phyloP scores from a whole-genome alignment of 305 asterid species.

The Withania somnifera region DNA sequence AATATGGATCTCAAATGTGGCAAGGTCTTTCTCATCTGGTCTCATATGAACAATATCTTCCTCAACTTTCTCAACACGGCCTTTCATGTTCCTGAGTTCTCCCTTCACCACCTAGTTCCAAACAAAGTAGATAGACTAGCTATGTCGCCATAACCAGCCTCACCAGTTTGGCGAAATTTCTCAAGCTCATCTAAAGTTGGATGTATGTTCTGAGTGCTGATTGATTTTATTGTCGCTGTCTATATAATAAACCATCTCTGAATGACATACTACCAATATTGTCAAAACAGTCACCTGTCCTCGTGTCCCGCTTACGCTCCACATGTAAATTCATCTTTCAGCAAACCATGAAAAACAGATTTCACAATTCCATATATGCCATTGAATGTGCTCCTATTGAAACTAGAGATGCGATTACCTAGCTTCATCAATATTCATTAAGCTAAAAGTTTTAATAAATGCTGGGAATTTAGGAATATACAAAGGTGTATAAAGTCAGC shows the following conservation, averaged over 20 bases:
- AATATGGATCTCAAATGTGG: neutral
- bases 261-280: constrained; percentile 79
- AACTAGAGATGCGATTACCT: constrained; percentile 27
- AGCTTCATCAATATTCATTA: constrained; percentile 78
- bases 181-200: constrained; percentile 88
- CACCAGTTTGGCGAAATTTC: constrained; percentile 66
- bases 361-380: neutral
- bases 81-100: constrained; percentile 68
- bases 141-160: constrained; percentile 58
- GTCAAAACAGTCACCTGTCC: constrained; percentile 68
- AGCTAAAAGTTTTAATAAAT: constrained; percentile 1
- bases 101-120: constrained; percentile 50
- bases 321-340: constrained; percentile 73
- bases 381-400: neutral
- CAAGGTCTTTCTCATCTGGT: constrained; percentile 55
- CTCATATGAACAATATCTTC: constrained; percentile 77
- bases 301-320: constrained; percentile 61
- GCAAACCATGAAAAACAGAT: constrained; percentile 5
- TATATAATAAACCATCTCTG: constrained; percentile 79
- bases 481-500: neutral
- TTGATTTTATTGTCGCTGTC: constrained; percentile 62
- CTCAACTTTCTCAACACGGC: constrained; percentile 81
- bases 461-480: neutral
- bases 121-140: constrained; percentile 44
- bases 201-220: constrained; percentile 56